These are phyloP conservation scores for Leccinum pallidistipes DNA, from an alignment of 1,284 basidiomycete species.

Conservation along the genomic window DNA sequence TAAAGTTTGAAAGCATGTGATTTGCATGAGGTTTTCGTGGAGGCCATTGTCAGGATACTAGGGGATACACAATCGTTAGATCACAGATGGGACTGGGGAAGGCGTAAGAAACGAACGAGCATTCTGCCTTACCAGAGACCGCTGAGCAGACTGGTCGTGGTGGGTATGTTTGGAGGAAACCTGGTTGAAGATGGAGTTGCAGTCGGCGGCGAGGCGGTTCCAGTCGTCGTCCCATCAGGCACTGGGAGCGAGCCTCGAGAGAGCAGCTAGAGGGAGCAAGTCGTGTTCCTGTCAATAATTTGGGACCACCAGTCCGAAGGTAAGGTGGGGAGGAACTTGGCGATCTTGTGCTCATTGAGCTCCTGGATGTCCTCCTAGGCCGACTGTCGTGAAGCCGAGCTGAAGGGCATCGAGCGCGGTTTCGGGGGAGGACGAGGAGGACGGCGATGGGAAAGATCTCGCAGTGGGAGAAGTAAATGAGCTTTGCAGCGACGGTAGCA, in stretches of 20 bases:
- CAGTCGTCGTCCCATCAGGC: too few species aligned
- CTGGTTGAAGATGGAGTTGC: constrained; percentile 24
- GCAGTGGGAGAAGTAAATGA: constrained; percentile 60
- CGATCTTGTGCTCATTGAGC: constrained; percentile 45
- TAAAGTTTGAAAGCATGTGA: constrained; percentile 36
- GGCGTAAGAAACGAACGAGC: constrained; percentile 38
- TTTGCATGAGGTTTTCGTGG: constrained; percentile 37
- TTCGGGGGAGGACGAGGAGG: constrained; percentile 48
- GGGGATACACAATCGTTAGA: constrained; percentile 3
- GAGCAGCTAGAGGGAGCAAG: background rate
- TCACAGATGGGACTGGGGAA: constrained; percentile 2
- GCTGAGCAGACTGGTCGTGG: constrained; percentile 45
- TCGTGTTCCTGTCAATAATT: constrained; percentile 34
- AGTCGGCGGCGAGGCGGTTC: too few species aligned
- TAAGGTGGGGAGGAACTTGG: constrained; percentile 27
- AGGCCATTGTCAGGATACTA: constrained; percentile 37
- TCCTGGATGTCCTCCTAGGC: constrained; percentile 60
- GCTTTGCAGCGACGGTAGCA: constrained; percentile 56
- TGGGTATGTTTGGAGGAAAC: constrained; percentile 44
- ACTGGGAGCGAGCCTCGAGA: too few species aligned
- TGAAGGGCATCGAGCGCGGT: constrained; percentile 43
- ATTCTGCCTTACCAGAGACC: constrained; percentile 64
- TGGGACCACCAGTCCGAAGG: constrained; percentile 39
- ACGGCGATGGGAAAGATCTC: constrained; percentile 49
- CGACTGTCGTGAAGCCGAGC: constrained; percentile 27